A percentile compares a stretch with the other conserved stretches of the same genome.
phyloP scores from a whole-genome alignment of 2,329 filamentous ascomycete species.

The Ploettnerulaceae sp. region DNA sequence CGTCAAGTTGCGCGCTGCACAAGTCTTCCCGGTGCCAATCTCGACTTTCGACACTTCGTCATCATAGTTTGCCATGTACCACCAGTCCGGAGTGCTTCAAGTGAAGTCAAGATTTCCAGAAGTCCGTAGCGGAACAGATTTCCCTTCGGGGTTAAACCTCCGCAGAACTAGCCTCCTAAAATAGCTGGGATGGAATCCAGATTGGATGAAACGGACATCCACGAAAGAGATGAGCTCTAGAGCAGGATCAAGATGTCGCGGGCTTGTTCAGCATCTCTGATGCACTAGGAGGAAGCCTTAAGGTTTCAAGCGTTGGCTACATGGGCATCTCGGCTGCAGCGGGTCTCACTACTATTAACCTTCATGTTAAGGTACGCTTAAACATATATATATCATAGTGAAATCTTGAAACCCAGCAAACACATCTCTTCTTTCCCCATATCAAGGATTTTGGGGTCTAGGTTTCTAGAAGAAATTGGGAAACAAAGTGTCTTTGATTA shows the following conservation, averaged over 20 bases:
- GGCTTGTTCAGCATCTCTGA: slow-evolving; percentile 6
- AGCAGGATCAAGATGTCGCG: not conserved
- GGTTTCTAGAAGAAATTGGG: too few species aligned
- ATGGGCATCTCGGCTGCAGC: not conserved
- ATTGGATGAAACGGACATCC: not conserved
- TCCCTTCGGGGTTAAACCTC: slow-evolving; percentile 7
- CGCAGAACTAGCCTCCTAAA: slow-evolving; percentile 3
- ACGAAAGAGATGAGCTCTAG: not conserved
- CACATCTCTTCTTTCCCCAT: too few species aligned
- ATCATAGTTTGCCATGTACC: slow-evolving; percentile 27
- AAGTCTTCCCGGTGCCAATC: slow-evolving; percentile 29
- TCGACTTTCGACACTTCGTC: slow-evolving; percentile 27
- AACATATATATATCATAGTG: not conserved
- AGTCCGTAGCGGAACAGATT: slow-evolving; percentile 11
- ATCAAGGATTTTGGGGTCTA: too few species aligned
- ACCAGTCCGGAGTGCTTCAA: slow-evolving; percentile 1
- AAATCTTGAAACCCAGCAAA: too few species aligned
- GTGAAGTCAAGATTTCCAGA: slow-evolving; percentile 8
- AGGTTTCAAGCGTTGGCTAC: not conserved
- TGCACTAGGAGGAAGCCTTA: not conserved
- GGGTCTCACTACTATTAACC: not conserved
- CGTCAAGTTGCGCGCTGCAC: slow-evolving; percentile 16
- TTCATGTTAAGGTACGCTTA: not conserved
- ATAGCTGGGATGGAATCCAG: not conserved
- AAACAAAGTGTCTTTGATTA: too few species aligned